Evolutionary conservation across 306 rosid species (phyloP).

Genomic region (Begonia loranthoides): DNA sequence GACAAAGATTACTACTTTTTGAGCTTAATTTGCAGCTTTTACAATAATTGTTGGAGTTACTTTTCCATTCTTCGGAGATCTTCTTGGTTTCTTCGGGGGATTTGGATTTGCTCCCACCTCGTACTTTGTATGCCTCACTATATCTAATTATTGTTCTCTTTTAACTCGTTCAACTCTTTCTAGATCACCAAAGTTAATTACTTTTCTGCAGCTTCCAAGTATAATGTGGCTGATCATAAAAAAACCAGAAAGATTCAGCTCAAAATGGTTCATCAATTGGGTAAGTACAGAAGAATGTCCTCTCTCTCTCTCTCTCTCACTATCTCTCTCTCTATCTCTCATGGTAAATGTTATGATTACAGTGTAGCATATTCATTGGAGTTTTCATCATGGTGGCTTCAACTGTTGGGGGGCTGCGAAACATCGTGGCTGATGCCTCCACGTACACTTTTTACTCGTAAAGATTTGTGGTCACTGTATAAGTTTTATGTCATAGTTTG

Average conservation of each 20-base stretch:
- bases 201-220: slow-evolving; percentile 62
- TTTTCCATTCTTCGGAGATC: slow-evolving; percentile 94
- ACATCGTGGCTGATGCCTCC: slow-evolving; percentile 67
- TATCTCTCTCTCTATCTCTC: no score
- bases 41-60: slow-evolving; percentile 63
- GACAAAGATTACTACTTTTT: not conserved
- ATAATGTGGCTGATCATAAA: slow-evolving; percentile 79
- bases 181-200: not conserved
- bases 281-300: slow-evolving; percentile 18
- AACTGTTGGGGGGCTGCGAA: slow-evolving; percentile 81
- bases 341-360: slow-evolving; percentile 2
- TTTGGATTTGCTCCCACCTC: slow-evolving; percentile 93
- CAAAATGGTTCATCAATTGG: slow-evolving; percentile 84
- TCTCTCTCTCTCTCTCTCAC: no score
- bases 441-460: slow-evolving; percentile 69
- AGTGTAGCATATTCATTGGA: slow-evolving; percentile 59
- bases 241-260: slow-evolving; percentile 76
- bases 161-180: not conserved
- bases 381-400: slow-evolving; percentile 84
- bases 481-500: no score
- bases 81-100: slow-evolving; percentile 92
- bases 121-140: slow-evolving; percentile 38
- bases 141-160: not conserved
- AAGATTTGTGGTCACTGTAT: not conserved
- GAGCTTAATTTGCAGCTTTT: slow-evolving; percentile 36